Base-by-base conservation (phyloP, 2,329 filamentous ascomycete species). In the Cryphonectria nitschkei region DNA sequence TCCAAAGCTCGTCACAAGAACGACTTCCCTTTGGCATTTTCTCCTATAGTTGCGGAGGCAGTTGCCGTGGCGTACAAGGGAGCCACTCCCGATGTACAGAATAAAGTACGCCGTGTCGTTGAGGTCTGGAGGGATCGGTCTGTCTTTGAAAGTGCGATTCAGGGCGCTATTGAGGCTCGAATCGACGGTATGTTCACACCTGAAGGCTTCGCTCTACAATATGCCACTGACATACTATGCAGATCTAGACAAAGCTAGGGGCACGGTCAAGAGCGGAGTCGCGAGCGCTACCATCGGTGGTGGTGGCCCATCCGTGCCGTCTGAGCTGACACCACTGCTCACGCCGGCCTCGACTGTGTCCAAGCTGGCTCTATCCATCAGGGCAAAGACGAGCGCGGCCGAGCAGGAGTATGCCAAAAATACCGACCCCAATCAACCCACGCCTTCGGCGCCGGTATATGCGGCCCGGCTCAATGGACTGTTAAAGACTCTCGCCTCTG, bases 21-120 rank as follows among this genome's bases (percentile, higher is more conserved):
- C 68, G 96, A 99, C 76, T 99, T 99, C 76, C 87, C 98, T 19
- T 87, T 92, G 73, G 95, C 96, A 9, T 98, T 97, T 81, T 92
- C 95, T 62, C 95, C 96, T 5, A 88, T 97, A 75, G 93, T 99
- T 74, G 93, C 93, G 29, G 96, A 99, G 80, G 95, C 94, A n/a
- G 92, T 92, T 13, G 87, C 93, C 19, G 86, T 89, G n/a, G 95
- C 96, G 54, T 99, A 98, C 80, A 97, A 95, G 81, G 94, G 94
- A 72, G 91, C 94, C 1, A 90, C 93, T 9, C 87, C 90, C 52
- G 95, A 99, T 67, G 89, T 97, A 39, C 96, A 98, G 79, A 88
- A 89, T 71, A 98, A 98, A 80, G 85, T 99, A 52, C 88, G 92
- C 72, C 89, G 96, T 43, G 95, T 98, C 0, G 89, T 98, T 3